These are phyloP conservation scores for Cryptosporidium viatorum DNA, from an alignment of 169 alveolate genomes.

Conservation along the genomic window DNA sequence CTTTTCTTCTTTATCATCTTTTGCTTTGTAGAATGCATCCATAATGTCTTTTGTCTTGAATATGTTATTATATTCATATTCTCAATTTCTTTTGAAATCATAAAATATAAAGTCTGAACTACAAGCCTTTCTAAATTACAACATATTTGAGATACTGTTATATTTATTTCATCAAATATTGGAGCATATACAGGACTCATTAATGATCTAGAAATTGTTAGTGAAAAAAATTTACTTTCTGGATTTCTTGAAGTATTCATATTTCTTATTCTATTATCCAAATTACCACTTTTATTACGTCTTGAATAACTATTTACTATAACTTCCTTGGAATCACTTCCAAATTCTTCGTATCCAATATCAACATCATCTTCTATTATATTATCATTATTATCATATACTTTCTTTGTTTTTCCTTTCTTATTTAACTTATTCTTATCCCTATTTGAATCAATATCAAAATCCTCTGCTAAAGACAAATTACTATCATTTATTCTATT, in stretches of 20 bases:
- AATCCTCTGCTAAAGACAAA: no score
- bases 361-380: not conserved
- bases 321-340: not conserved
- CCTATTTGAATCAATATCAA: no score
- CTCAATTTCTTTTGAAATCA: conserved; percentile 84
- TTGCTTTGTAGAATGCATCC: conserved; percentile 60
- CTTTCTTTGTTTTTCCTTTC: not conserved
- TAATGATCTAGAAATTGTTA: conserved; percentile 74
- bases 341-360: not conserved
- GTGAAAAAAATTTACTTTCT: conserved; percentile 56
- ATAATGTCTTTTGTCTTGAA: conserved; percentile 50
- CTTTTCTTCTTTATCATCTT: conserved; percentile 40
- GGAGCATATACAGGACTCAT: conserved; percentile 82
- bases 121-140: conserved; percentile 89
- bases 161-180: conserved; percentile 83
- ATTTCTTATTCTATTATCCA: not conserved
- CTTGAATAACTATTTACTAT: not conserved
- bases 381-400: not conserved
- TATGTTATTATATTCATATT: conserved; percentile 56
- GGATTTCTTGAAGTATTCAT: not conserved
- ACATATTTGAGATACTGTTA: conserved; percentile 84
- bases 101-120: conserved; percentile 87
- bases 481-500: no score
- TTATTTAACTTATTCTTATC: not conserved
- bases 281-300: not conserved